phyloP scores from a whole-genome alignment of 164 flowering plant species.

The Brasenia schreberi region DNA sequence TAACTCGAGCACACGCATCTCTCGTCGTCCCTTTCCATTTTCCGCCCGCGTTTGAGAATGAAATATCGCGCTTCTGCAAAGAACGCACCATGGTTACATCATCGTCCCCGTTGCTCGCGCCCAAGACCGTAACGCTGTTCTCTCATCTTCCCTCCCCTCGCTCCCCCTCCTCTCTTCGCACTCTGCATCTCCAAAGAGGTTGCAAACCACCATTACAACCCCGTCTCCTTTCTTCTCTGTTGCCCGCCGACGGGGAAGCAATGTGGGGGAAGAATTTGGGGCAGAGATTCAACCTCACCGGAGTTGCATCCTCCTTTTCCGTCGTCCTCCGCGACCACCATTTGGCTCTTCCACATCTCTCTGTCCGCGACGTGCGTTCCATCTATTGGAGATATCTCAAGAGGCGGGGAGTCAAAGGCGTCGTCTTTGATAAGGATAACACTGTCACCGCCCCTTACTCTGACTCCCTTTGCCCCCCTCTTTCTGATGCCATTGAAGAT shows the following conservation, averaged over 20 bases:
- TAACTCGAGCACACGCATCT: too few relatives aligned
- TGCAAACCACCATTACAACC: neutral
- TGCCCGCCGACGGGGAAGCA: neutral
- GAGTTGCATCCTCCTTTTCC: constrained; percentile 28
- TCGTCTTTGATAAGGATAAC: constrained; percentile 85
- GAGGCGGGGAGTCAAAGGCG: constrained; percentile 56
- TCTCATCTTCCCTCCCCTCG: neutral
- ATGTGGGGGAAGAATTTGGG: constrained; percentile 46
- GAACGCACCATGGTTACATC: too few relatives aligned
- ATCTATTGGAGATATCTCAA: constrained; percentile 68
- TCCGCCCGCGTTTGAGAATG: too few relatives aligned
- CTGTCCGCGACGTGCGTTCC: constrained; percentile 56
- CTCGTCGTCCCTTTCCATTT: too few relatives aligned
- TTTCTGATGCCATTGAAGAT: constrained; percentile 30
- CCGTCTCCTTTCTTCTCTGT: neutral
- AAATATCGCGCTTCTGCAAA: too few relatives aligned
- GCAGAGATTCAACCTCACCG: constrained; percentile 65
- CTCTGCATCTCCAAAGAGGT: neutral
- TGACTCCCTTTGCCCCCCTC: constrained; percentile 41
- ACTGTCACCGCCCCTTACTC: constrained; percentile 79
- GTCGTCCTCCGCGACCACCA: constrained; percentile 40
- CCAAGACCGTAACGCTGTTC: neutral
- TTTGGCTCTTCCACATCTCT: constrained; percentile 56
- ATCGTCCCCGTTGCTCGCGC: too few relatives aligned
- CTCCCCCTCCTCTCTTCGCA: neutral